Base-by-base conservation (phyloP, 1,284 basidiomycete species). In the Apiotrichum siamense region DNA sequence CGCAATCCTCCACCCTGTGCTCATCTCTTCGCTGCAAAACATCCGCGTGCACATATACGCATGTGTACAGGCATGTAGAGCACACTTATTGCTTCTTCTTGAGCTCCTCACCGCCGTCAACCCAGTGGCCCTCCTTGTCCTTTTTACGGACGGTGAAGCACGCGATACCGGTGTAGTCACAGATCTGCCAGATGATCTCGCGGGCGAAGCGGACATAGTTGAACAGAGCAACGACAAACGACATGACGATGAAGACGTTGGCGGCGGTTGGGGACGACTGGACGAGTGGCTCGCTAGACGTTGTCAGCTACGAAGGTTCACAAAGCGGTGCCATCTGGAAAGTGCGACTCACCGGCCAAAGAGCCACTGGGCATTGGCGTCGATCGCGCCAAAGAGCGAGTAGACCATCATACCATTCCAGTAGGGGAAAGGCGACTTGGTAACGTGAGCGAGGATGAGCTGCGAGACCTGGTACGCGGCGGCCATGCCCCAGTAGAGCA, bases 391-490 rank as follows among this genome's bases (percentile, higher is more conserved):
- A 13, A 91, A 66, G 6, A 84, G 70, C 56, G 83, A 87, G 83
- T 86, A 88, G 10, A 91, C 70, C 83, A 91, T 91, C 68, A 91
- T 81, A 60, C 82, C 80, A 72, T 96, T 89, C 83, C 86, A 92
- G 70, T 81, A 80, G 0, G 93, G 93, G 77, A 97, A 96, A 7
- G 83, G 77, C 35, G 81, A 79, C 59, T 83, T 83, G 45, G 91
- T 93, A 36, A 97, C 84, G 72, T 98, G 94, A 0, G 92, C 89
- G 31, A 97, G 76, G 67, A 97, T 97, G 76, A 97, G 87, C 60
- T 87, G 78, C 32, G 90, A 89, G 39, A 97, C 93, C 65, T 80
- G 76, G 64, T 80, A 78, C 4, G 78, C 76, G 57, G 77, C 76
- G 38, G 71, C 86, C 84, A 70, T 89, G 21, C 89, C 94, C 91